Evolutionary conservation across 179 eudicot genomes (phyloP).

Genomic region (Drosera spatulata): DNA sequence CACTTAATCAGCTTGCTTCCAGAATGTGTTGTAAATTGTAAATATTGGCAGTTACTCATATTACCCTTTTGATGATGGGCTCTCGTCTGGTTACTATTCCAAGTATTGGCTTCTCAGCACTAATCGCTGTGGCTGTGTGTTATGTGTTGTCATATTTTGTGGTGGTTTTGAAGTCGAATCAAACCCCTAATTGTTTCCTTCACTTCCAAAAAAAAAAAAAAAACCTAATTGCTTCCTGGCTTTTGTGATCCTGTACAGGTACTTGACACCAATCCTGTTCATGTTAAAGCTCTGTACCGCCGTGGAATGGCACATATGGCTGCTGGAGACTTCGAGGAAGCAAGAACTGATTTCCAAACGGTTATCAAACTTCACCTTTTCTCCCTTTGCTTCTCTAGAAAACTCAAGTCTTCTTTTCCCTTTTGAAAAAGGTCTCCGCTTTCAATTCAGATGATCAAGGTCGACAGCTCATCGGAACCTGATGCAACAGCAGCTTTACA

Average conservation of each 20-base stretch:
- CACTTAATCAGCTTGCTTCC: too few relatives aligned
- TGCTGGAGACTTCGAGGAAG: constrained; percentile 86
- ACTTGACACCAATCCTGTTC: constrained; percentile 75
- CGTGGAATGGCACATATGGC: constrained; percentile 97
- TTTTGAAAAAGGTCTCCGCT: not conserved
- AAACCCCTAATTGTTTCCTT: not conserved
- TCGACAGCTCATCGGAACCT: constrained; percentile 78
- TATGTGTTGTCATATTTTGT: too few relatives aligned
- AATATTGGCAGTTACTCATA: too few relatives aligned
- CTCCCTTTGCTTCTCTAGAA: not conserved
- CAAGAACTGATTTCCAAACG: constrained; percentile 78
- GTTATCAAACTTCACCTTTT: constrained; percentile 14
- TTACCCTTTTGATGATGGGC: too few relatives aligned
- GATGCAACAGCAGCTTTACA: constrained; percentile 84
- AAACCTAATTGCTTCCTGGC: too few relatives aligned
- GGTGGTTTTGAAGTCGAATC: too few relatives aligned
- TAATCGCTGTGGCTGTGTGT: too few relatives aligned
- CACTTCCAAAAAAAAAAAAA: too few relatives aligned
- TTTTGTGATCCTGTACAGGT: constrained; percentile 38
- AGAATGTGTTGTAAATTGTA: too few relatives aligned
- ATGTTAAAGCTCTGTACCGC: constrained; percentile 91
- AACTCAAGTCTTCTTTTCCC: not conserved
- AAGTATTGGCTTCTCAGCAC: too few relatives aligned
- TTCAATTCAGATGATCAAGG: constrained; percentile 58
- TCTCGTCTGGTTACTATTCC: too few relatives aligned